Percentiles rank a stretch among this genome's conserved stretches.
phyloP scores from a whole-genome alignment of 192 early-diverging fungal genomes.

The Mortierella alpina region DNA sequence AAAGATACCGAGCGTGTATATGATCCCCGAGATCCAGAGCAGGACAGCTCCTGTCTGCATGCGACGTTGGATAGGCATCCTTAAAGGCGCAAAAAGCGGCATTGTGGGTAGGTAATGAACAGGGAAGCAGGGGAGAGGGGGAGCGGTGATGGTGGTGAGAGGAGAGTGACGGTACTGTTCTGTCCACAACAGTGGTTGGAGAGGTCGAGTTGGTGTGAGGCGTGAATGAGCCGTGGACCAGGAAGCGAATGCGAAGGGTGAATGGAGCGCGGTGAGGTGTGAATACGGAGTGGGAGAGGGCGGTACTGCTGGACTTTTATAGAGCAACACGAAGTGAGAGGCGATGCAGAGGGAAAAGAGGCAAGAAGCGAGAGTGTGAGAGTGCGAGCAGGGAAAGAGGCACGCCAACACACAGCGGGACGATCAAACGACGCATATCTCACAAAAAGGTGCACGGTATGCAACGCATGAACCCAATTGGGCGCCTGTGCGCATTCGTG shows the following conservation, averaged over 20 bases:
- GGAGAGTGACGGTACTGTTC: too few species aligned
- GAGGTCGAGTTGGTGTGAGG: not conserved
- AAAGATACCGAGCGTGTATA: slow-evolving; percentile 65
- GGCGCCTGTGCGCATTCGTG: not conserved
- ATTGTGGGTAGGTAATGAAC: slow-evolving; percentile 1
- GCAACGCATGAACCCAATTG: not conserved
- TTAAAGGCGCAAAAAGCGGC: slow-evolving; percentile 69
- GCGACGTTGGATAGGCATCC: slow-evolving; percentile 71
- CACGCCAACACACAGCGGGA: not conserved
- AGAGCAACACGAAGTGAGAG: too few species aligned
- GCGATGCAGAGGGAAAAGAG: too few species aligned
- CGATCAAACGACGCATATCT: too few species aligned
- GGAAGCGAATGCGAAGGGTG: not conserved
- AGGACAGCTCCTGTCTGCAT: slow-evolving; percentile 71
- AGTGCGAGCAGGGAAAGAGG: not conserved
- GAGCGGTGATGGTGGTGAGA: not conserved
- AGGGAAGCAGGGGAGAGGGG: not conserved
- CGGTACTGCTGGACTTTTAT: not conserved
- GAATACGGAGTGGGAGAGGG: not conserved
- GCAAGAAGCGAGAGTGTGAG: not conserved
- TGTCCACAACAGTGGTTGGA: not conserved
- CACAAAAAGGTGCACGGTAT: not conserved
- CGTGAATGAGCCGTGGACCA: too few species aligned
- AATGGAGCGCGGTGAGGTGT: not conserved
- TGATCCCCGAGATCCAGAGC: slow-evolving; percentile 69